Percentiles rank a stretch among this genome's conserved stretches.
Conservation (phyloP, 345 rosid species). For the Moricandia arvensis region DNA sequence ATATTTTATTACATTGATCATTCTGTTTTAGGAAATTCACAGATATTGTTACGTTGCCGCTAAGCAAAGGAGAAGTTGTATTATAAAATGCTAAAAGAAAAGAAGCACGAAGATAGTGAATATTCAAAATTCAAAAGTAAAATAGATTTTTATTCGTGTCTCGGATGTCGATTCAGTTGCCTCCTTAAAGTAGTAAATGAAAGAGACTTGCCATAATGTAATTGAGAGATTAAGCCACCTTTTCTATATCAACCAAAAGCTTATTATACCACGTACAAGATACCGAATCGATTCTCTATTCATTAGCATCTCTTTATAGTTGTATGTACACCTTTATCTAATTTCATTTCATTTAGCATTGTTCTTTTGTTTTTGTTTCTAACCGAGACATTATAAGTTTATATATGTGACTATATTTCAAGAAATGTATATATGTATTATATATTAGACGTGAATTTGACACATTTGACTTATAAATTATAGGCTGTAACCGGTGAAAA, state of each 20-base stretch:
- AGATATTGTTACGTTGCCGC: slow-evolving; percentile 38
- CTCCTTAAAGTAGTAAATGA: slow-evolving; percentile 43
- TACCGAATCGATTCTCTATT: slow-evolving; percentile 41
- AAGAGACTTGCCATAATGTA: slow-evolving; percentile 39
- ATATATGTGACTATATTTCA: neutral
- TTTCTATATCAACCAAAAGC: slow-evolving; percentile 36
- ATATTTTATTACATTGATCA: neutral
- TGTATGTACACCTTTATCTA: slow-evolving; percentile 20
- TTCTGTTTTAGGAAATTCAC: neutral
- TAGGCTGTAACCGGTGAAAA: too few relatives aligned
- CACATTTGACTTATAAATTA: neutral
- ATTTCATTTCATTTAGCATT: neutral
- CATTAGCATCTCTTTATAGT: slow-evolving; percentile 29
- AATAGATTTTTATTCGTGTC: slow-evolving; percentile 36
- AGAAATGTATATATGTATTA: neutral
- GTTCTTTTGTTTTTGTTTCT: neutral
- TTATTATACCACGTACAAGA: slow-evolving; percentile 36
- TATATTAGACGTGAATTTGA: neutral
- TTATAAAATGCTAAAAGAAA: slow-evolving; percentile 10
- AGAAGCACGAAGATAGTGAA: slow-evolving; percentile 21
- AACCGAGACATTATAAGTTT: neutral
- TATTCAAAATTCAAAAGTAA: slow-evolving; percentile 41
- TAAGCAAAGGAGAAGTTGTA: slow-evolving; percentile 38
- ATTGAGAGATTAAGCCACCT: slow-evolving; percentile 37
- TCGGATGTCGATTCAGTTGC: slow-evolving; percentile 40